Percentiles rank a stretch among this genome's conserved stretches.
These are phyloP conservation scores for Teratosphaeria pseudoeucalypti DNA, from an alignment of 2,329 filamentous ascomycete species.

Conservation along the genomic window DNA sequence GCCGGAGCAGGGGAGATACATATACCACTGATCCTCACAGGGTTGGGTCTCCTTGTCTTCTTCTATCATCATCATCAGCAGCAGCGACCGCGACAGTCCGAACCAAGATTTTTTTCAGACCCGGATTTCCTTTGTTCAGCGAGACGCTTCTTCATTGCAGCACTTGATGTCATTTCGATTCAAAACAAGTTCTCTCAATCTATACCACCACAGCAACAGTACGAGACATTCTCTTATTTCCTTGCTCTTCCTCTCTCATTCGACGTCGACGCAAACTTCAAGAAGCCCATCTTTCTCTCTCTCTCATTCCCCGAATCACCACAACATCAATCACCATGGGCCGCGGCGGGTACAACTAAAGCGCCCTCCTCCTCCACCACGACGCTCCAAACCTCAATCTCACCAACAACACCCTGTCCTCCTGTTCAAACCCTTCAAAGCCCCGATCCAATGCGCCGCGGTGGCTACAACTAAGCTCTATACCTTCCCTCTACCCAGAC, in stretches of 20 bases:
- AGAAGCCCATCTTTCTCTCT: conserved; percentile 5
- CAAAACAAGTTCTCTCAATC: too few species aligned
- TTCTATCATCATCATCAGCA: too few species aligned
- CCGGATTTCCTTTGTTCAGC: too few species aligned
- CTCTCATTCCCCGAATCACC: conserved; percentile 4
- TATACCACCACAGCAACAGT: too few species aligned
- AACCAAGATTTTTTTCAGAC: too few species aligned
- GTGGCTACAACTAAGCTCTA: not conserved
- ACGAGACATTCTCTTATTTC: too few species aligned
- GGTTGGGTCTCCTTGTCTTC: too few species aligned
- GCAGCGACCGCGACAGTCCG: too few species aligned
- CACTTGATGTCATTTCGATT: too few species aligned
- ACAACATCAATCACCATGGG: conserved; percentile 20
- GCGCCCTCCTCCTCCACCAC: not conserved
- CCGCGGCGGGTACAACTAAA: conserved; percentile 35
- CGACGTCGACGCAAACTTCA: not conserved
- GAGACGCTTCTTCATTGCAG: too few species aligned
- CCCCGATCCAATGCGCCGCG: conserved; percentile 22
- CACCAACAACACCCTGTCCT: not conserved
- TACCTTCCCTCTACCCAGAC: not conserved
- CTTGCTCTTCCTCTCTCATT: not conserved
- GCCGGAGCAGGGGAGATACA: too few species aligned
- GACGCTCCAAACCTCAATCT: not conserved
- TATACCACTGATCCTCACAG: too few species aligned
- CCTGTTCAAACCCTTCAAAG: not conserved